Percentiles rank a stretch among this genome's conserved stretches.
phyloP scores from a whole-genome alignment of 495 filamentous ascomycete genomes.

The Xylaria longipes region DNA sequence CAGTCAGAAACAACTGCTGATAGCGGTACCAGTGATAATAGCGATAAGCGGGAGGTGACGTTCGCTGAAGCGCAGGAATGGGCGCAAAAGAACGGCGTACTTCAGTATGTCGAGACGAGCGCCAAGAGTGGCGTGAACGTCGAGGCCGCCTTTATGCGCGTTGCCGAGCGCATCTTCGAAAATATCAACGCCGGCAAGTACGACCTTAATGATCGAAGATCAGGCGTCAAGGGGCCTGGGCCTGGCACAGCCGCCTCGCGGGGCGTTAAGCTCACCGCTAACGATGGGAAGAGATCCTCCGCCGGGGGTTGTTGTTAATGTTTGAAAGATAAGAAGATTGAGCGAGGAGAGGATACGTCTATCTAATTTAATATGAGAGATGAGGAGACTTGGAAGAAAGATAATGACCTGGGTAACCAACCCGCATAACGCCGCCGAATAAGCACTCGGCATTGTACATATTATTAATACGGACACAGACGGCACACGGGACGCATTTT shows the following conservation, averaged over 20 bases:
- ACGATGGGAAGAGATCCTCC: conserved; percentile 38
- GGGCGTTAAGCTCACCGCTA: conserved; percentile 48
- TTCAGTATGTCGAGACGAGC: conserved; percentile 93
- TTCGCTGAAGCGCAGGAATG: conserved; percentile 83
- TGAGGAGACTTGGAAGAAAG: conserved; percentile 3
- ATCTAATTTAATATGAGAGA: conserved; percentile 26
- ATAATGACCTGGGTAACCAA: conserved; percentile 5
- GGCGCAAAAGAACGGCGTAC: conserved; percentile 80
- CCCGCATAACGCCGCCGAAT: background rate
- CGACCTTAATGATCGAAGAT: conserved; percentile 90
- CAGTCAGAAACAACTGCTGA: conserved; percentile 58
- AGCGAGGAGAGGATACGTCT: conserved; percentile 4
- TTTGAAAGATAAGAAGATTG: background rate
- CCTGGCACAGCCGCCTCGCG: conserved; percentile 57
- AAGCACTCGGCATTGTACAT: conserved; percentile 31
- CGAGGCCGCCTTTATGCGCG: conserved; percentile 89
- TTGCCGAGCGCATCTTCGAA: conserved; percentile 90
- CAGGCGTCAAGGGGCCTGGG: conserved; percentile 77
- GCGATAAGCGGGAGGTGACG: conserved; percentile 78
- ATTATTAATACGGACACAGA: conserved; percentile 20
- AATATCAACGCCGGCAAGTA: conserved; percentile 94
- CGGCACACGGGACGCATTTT: conserved; percentile 30
- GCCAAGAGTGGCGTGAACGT: conserved; percentile 94
- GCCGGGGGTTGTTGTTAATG: conserved; percentile 40
- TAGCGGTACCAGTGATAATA: conserved; percentile 58